These are phyloP conservation scores for Huntiella savannae DNA, from an alignment of 2,329 filamentous ascomycete genomes.

Conservation along the genomic window DNA sequence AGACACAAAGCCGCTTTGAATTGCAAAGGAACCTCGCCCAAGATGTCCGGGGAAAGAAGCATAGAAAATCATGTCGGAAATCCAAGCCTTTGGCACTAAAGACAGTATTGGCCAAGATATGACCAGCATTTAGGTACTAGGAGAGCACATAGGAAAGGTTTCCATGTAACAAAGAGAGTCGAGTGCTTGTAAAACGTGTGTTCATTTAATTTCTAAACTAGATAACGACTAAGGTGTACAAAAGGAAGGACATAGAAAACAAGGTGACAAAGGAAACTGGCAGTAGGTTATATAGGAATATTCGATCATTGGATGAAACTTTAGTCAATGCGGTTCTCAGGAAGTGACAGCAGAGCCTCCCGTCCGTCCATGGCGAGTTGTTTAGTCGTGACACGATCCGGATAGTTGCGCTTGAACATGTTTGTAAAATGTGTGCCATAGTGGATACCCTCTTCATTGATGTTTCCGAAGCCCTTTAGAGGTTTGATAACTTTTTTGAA, in stretches of 20 bases:
- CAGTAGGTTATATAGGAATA: not conserved
- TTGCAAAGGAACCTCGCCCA: too few species aligned
- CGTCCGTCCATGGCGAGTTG: constrained; percentile 19
- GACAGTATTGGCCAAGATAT: too few species aligned
- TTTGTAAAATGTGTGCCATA: constrained; percentile 34
- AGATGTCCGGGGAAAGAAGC: too few species aligned
- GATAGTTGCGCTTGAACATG: constrained; percentile 31
- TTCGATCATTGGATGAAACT: not conserved
- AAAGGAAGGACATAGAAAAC: not conserved
- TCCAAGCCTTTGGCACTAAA: too few species aligned
- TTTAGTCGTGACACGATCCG: constrained; percentile 25
- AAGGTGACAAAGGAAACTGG: not conserved
- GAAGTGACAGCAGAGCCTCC: constrained; percentile 14
- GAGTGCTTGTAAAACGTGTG: too few species aligned
- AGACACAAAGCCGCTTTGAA: too few species aligned
- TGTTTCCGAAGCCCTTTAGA: constrained; percentile 20
- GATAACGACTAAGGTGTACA: too few species aligned
- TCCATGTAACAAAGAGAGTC: too few species aligned
- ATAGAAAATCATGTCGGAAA: too few species aligned
- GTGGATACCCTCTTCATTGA: constrained; percentile 23
- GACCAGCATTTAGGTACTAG: too few species aligned
- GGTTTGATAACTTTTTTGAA: constrained; percentile 27
- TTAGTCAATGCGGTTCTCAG: constrained; percentile 11
- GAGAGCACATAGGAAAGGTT: too few species aligned
- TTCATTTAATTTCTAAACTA: too few species aligned